phyloP scores from a whole-genome alignment of 768 basidiomycete species.

The Agrocybe praecox region DNA sequence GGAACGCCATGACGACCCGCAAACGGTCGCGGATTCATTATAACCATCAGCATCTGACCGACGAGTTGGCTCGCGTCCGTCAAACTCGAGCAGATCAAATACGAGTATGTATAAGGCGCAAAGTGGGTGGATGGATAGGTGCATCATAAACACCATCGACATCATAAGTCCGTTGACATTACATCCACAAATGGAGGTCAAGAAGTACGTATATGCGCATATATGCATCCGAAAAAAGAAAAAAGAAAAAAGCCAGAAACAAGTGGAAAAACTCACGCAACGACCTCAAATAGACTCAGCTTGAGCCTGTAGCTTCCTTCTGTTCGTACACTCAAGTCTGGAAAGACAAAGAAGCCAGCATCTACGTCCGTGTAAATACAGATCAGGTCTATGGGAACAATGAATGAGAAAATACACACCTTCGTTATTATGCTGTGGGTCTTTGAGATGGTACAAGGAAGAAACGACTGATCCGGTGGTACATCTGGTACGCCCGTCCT shows the following conservation, averaged over 20 bases:
- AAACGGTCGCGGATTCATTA: neutral
- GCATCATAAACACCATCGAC: too few relatives aligned
- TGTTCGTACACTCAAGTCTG: slow-evolving; percentile 88
- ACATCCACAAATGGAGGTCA: too few relatives aligned
- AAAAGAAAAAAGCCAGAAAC: neutral
- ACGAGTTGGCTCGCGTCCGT: slow-evolving; percentile 2
- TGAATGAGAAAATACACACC: slow-evolving; percentile 25
- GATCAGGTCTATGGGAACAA: neutral
- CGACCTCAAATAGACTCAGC: slow-evolving; percentile 83
- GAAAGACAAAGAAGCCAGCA: slow-evolving; percentile 96
- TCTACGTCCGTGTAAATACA: slow-evolving; percentile 37
- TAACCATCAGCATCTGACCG: slow-evolving; percentile 3
- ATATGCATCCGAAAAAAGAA: neutral
- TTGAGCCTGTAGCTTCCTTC: slow-evolving; percentile 88
- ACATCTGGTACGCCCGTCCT: slow-evolving; percentile 90
- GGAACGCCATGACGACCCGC: neutral
- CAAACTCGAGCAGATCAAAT: neutral
- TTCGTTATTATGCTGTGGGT: slow-evolving; percentile 53
- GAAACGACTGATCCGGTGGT: slow-evolving; percentile 92
- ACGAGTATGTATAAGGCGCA: neutral
- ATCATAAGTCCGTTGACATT: too few relatives aligned
- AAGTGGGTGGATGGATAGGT: too few relatives aligned
- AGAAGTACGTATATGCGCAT: neutral
- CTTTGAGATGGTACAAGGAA: slow-evolving; percentile 89
- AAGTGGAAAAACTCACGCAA: slow-evolving; percentile 61